phyloP scores from a whole-genome alignment of 305 asterid species.

The Fraxinus dipetala region DNA sequence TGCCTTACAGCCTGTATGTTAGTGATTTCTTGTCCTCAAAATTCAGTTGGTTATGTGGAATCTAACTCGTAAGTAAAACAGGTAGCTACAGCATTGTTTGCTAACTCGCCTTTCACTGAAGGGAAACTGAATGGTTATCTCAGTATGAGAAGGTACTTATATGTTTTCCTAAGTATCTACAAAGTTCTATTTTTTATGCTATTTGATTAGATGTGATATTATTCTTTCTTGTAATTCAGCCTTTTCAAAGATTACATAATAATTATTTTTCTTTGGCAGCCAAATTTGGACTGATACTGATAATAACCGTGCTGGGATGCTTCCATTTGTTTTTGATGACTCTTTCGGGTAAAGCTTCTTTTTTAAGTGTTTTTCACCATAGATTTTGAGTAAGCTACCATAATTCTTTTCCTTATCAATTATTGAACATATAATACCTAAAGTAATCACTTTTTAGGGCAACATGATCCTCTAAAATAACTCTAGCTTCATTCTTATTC shows the following conservation, averaged over 20 bases:
- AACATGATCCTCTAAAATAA: background rate
- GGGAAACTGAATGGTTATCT: slow-evolving; percentile 61
- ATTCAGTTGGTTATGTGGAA: slow-evolving; percentile 5
- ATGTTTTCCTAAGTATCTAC: background rate
- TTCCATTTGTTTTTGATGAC: slow-evolving; percentile 85
- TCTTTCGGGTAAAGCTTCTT: slow-evolving; percentile 65
- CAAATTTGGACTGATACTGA: slow-evolving; percentile 96
- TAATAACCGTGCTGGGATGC: slow-evolving; percentile 85
- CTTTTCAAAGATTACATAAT: background rate
- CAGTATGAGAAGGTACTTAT: slow-evolving; percentile 85
- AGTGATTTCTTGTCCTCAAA: slow-evolving; percentile 17
- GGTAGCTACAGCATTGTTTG: slow-evolving; percentile 93
- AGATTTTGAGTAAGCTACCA: background rate
- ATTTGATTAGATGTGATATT: background rate
- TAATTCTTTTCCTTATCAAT: background rate
- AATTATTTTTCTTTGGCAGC: slow-evolving; percentile 38
- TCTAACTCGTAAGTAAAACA: slow-evolving; percentile 39
- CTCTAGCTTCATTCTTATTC: background rate
- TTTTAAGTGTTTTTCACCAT: background rate
- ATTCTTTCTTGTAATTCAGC: background rate
- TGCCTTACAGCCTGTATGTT: slow-evolving; percentile 62
- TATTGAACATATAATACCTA: background rate
- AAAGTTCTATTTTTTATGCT: background rate
- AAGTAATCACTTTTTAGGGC: background rate
- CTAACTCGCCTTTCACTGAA: slow-evolving; percentile 42